Evolutionary conservation across 768 basidiomycete genomes (phyloP).

Genomic region (Suillus plorans): DNA sequence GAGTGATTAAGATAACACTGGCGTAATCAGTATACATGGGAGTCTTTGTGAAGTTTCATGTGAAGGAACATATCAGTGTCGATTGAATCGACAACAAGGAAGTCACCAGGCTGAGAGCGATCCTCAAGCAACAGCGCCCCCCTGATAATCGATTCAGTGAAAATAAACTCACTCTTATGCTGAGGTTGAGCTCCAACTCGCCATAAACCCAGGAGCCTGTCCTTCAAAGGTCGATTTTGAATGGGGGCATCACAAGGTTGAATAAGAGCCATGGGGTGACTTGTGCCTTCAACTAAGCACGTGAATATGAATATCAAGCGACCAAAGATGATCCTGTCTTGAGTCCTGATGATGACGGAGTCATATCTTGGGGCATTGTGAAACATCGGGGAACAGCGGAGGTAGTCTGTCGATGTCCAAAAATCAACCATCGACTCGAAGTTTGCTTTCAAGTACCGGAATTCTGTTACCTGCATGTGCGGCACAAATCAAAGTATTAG

Average conservation of each 20-base stretch:
- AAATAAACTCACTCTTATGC: constrained; percentile 21
- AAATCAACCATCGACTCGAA: constrained; percentile 20
- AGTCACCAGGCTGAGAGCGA: constrained; percentile 14
- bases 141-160: constrained; percentile 27
- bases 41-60: constrained; percentile 1
- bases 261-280: constrained; percentile 19
- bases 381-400: constrained; percentile 18
- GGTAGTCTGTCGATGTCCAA: constrained; percentile 11
- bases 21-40: too few relatives aligned
- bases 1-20: too few relatives aligned
- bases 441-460: constrained; percentile 15
- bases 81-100: constrained; percentile 25
- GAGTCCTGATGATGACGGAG: constrained; percentile 24
- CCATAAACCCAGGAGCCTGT: constrained; percentile 23
- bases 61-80: constrained; percentile 30
- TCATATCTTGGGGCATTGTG: constrained; percentile 19
- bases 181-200: constrained; percentile 13
- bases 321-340: constrained; percentile 19
- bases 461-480: constrained; percentile 1
- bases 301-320: constrained; percentile 21
- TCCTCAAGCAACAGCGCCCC: constrained; percentile 25
- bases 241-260: constrained; percentile 19
- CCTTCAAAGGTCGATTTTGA: constrained; percentile 13
- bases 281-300: constrained; percentile 9
- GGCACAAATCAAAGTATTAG: too few relatives aligned